Percentiles rank a stretch among this genome's conserved stretches.
Conservation (phyloP, 148 eudicot species). For the Bassia scoparia region DNA sequence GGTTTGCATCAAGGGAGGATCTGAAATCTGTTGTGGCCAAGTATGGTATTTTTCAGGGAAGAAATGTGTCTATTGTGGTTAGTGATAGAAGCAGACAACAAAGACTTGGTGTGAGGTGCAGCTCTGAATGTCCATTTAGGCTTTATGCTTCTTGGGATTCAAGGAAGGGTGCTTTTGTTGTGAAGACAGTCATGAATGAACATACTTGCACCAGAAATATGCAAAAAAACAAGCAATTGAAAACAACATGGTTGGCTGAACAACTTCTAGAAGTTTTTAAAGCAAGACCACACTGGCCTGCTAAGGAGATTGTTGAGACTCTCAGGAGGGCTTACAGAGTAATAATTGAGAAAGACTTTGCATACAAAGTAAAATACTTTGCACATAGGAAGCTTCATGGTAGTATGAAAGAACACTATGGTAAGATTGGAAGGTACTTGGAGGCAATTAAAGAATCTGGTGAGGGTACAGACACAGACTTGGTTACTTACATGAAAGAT, state of each 20-base stretch:
- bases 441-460: too few relatives aligned
- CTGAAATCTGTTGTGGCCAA: background rate
- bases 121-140: background rate
- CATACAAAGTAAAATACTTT: too few relatives aligned
- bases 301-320: background rate
- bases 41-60: background rate
- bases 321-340: background rate
- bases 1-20: background rate
- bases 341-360: too few relatives aligned
- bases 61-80: background rate
- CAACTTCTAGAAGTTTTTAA: slow-evolving; percentile 4
- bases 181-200: too few relatives aligned
- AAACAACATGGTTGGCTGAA: background rate
- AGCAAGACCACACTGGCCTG: background rate
- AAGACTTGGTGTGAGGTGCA: background rate
- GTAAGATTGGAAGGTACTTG: too few relatives aligned
- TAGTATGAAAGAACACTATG: too few relatives aligned
- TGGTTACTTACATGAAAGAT: too few relatives aligned
- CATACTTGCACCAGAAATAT: slow-evolving; percentile 4
- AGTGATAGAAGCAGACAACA: background rate
- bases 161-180: background rate
- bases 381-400: too few relatives aligned
- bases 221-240: background rate
- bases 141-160: background rate
- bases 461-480: too few relatives aligned